Percentiles rank a stretch among this genome's conserved stretches.
phyloP scores from a whole-genome alignment of 768 basidiomycete genomes.

The Saitozyma sp. region DNA sequence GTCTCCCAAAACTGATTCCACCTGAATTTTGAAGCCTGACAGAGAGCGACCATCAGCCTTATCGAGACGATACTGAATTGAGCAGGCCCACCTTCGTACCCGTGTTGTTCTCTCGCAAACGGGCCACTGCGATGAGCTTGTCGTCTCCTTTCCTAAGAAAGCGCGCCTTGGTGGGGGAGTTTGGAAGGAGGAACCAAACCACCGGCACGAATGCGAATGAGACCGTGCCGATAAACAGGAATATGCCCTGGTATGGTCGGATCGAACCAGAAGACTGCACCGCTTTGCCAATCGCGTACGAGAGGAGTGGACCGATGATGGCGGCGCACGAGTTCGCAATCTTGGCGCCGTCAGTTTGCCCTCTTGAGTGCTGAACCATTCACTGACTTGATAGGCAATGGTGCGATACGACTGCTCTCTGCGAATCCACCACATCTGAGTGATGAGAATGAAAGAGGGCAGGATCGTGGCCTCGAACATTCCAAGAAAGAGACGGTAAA shows the following conservation, averaged over 20 bases:
- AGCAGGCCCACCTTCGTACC: conserved; percentile 45
- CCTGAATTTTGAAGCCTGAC: conserved; percentile 32
- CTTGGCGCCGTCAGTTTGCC: too few relatives aligned
- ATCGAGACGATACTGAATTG: too few relatives aligned
- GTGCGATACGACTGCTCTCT: conserved; percentile 32
- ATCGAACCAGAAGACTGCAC: conserved; percentile 9
- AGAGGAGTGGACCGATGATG: conserved; percentile 32
- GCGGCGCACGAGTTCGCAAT: conserved; percentile 35
- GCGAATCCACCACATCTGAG: conserved; percentile 48
- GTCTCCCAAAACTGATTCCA: conserved; percentile 42
- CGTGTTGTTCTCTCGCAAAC: conserved; percentile 46
- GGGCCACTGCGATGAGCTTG: conserved; percentile 42
- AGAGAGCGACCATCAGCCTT: too few relatives aligned
- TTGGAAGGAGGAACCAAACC: conserved; percentile 38
- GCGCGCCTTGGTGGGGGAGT: conserved; percentile 43
- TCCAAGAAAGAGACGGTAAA: conserved; percentile 57
- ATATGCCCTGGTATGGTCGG: conserved; percentile 42
- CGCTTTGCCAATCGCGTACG: conserved; percentile 31
- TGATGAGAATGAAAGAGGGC: conserved; percentile 57
- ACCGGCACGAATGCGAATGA: conserved; percentile 30
- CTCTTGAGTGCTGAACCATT: too few relatives aligned
- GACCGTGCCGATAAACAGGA: conserved; percentile 39
- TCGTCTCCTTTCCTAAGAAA: conserved; percentile 45
- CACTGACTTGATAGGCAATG: conserved; percentile 21
- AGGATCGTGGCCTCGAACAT: conserved; percentile 57